These are phyloP conservation scores for Colletotrichum viniferum DNA, from an alignment of 2,329 filamentous ascomycete genomes.

Conservation along the genomic window DNA sequence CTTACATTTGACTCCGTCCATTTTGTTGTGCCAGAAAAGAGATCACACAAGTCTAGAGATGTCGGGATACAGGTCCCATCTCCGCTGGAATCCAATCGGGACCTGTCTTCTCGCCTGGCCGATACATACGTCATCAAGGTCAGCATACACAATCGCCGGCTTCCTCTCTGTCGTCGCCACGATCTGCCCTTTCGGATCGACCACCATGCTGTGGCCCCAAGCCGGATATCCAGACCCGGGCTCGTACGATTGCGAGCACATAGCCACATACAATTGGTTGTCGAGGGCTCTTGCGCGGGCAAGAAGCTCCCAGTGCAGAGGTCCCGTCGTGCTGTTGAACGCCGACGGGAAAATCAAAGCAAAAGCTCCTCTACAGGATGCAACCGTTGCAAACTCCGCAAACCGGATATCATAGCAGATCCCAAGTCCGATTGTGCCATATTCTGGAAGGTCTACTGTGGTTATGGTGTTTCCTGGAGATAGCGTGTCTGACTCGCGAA, in stretches of 20 bases:
- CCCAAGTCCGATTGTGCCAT: conserved; percentile 83
- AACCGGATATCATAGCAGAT: conserved; percentile 99
- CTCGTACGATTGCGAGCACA: conserved; percentile 90
- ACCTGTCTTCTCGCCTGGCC: conserved; percentile 80
- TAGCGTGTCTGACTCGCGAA: conserved; percentile 88
- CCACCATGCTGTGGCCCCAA: conserved; percentile 89
- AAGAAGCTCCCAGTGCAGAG: conserved; percentile 87
- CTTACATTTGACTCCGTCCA: accelerated
- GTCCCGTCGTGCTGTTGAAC: conserved; percentile 93
- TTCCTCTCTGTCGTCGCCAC: conserved; percentile 77
- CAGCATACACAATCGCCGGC: conserved; percentile 76
- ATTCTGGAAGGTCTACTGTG: conserved; percentile 83
- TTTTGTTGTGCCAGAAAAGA: accelerated
- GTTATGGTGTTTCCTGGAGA: conserved; percentile 85
- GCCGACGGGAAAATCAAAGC: conserved; percentile 92
- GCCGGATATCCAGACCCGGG: conserved; percentile 80
- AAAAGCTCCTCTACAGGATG: conserved; percentile 85
- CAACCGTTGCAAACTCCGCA: conserved; percentile 88
- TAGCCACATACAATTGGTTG: conserved; percentile 89
- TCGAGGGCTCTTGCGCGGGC: conserved; percentile 85
- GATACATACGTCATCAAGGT: conserved; percentile 71
- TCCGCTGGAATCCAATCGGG: conserved; percentile 80
- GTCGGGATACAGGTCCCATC: conserved; percentile 96
- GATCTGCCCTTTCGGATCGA: conserved; percentile 84
- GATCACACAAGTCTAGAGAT: conserved; percentile 58